Evolutionary conservation across 345 rosid species (phyloP), one percentile per base, ranked within the genome.

Genomic region (Euphorbia tirucalli): DNA sequence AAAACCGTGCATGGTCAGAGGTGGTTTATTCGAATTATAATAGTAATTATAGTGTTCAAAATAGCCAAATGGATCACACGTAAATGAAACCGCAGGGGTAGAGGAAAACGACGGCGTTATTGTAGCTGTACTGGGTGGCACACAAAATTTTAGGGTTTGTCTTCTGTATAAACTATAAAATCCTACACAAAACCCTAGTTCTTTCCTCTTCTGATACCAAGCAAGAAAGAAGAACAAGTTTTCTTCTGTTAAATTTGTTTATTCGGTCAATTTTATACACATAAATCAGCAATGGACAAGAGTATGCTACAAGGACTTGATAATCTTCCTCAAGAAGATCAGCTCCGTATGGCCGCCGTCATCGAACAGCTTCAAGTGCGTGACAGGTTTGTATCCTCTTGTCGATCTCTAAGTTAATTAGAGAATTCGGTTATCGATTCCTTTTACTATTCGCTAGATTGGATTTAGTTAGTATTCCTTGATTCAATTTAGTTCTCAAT

Each of bases 331-430:
- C 52, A 41, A 64, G 68, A 64, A 64, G 68, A 64, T 46, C 49
- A 64, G 68, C 5, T 13, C 19, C 5, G 68, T 15, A 64, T 64
- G 68, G 52, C 52, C 52, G 28, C 13, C 30, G 52, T 64, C 30
- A 41, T 64, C 18, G 70, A 48, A 19, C 58, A 66, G 70, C 70
- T 66, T 30, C 70, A 66, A 66, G 58, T 66, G 4, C 70, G 70
- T 19, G 59, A 66, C 19, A 66, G 70, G 70, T 66, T 27, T 66
- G 11, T 30, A 44, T 25, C 2, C 27, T 24, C 14, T 41, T 22
- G 2, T 24, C 22, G 43, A 18, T 61, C 43, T 31, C 43, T 61
- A 30, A 3, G 7, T 27, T 58, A 5, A 58, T 32, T 28, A 27
- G n/a, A n/a, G 8, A 61, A 16, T 61, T 32, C 8, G 15, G 13